phyloP scores from a whole-genome alignment of 805 yeast species.

The Myxozyma mucilagina region DNA sequence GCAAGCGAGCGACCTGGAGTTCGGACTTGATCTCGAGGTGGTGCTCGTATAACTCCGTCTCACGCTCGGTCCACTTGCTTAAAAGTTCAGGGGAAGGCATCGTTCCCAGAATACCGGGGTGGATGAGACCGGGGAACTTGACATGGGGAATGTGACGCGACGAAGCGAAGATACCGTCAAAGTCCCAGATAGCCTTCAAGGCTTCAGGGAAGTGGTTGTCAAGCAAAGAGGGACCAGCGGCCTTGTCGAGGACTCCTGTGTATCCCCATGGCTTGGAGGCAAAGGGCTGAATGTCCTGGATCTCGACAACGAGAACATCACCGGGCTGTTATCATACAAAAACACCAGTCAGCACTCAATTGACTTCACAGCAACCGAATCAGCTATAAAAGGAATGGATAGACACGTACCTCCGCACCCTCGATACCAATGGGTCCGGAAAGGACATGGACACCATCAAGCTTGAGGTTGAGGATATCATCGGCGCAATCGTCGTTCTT shows the following conservation, averaged over 20 bases:
- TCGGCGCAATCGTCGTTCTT: conserved; percentile 51
- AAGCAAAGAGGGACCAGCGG: conserved; percentile 54
- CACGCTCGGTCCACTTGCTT: conserved; percentile 50
- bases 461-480: conserved; percentile 49
- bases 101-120: conserved; percentile 53
- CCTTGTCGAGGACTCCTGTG: conserved; percentile 51
- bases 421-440: conserved; percentile 52
- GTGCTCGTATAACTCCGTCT: conserved; percentile 41
- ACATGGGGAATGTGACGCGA: conserved; percentile 55
- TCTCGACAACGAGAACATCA: conserved; percentile 52
- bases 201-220: conserved; percentile 53
- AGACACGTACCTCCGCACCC: conserved; percentile 41
- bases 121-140: conserved; percentile 52
- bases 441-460: conserved; percentile 50
- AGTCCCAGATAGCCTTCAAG: conserved; percentile 55
- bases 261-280: conserved; percentile 58
- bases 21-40: conserved; percentile 33
- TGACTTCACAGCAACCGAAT: not conserved
- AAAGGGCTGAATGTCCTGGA: conserved; percentile 54
- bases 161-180: conserved; percentile 53
- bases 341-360: not conserved
- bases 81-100: conserved; percentile 51
- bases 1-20: conserved; percentile 48
- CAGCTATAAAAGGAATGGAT: not conserved
- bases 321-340: conserved; percentile 40